Base-by-base conservation (phyloP, 495 filamentous ascomycete species). In the Cladorrhinum samala region DNA sequence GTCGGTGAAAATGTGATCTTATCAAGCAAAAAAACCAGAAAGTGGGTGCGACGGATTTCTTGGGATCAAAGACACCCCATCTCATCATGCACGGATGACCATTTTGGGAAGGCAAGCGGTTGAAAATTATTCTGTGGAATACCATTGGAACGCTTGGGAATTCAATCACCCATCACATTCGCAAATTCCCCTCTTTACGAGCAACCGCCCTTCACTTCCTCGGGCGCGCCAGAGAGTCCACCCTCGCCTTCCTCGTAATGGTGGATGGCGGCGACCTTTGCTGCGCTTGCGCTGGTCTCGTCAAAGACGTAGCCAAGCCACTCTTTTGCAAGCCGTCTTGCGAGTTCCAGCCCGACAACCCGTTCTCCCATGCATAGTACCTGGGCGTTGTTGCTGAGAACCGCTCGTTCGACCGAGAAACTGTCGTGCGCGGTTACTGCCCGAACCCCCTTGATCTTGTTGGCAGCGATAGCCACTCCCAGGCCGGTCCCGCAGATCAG, bases 401-500 rank as follows among this genome's bases (percentile, higher is more conserved):
- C 81, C 13, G 85, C 83, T 43, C 88, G 74, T 77, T 94, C 88
- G 39, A 94, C 88, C 43, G 79, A 84, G 73, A 89, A 93, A 49
- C 82, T 82, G 69, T 94, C 89, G 71, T 94, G 88, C 7, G 89
- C 89, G 27, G 88, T 94, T 30, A 94, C 89, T 17, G 89, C 89
- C 39, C 89, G 77, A 56, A 94, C 83, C 16, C 88, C 88, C 49
- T 83, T 86, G 50, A 92, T 86, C 68, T 92, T 92, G 75, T 94
- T 94, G 64, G 89, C 89, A 19, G 79, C 70, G 67, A 94, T 94
- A 55, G 89, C 88, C 9, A 94, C 89, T 3, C 89, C 89, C 23
- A 94, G 77, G 2, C 89, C 89, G 3, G 89, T 94, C 9, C 89
- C 88, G 72, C 89, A 94, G 74, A 94, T 89, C 61, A 92, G 78